Evolutionary conservation across 116 monocot species (phyloP).

Genomic region (Dioscorea cayenensis): DNA sequence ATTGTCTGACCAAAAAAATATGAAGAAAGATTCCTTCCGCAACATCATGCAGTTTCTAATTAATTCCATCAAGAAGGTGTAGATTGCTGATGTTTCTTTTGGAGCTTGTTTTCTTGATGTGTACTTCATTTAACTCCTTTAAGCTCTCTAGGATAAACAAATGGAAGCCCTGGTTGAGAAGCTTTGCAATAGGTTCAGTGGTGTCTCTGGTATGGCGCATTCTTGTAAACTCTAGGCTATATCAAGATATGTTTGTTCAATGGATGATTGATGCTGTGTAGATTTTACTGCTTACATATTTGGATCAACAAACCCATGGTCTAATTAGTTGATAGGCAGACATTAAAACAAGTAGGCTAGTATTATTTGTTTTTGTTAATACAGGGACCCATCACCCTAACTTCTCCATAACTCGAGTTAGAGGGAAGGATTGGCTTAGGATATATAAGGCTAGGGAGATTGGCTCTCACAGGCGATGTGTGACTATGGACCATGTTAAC

Average conservation of each 20-base stretch:
- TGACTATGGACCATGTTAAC: too few relatives aligned
- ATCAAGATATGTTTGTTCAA: background rate
- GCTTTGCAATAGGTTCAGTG: conserved; percentile 89
- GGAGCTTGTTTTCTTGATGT: conserved; percentile 2
- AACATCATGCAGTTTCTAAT: conserved; percentile 95
- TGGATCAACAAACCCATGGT: too few relatives aligned
- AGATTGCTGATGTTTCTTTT: background rate
- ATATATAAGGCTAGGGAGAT: too few relatives aligned
- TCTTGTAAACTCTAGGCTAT: background rate
- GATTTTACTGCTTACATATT: too few relatives aligned
- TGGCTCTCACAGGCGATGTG: too few relatives aligned
- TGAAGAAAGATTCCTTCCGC: conserved; percentile 69
- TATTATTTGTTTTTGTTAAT: too few relatives aligned
- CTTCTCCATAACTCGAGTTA: too few relatives aligned
- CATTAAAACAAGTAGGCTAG: too few relatives aligned
- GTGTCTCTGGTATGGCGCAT: conserved; percentile 58
- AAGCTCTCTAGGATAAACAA: conserved; percentile 77
- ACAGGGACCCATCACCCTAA: too few relatives aligned
- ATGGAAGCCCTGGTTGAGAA: conserved; percentile 99
- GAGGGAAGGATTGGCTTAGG: too few relatives aligned
- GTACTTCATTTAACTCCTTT: conserved; percentile 7
- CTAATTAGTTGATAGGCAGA: too few relatives aligned
- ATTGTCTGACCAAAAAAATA: conserved; percentile 65
- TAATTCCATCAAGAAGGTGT: conserved; percentile 91
- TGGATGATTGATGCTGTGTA: background rate